Base-by-base conservation (phyloP, 306 rosid genomes). In the Echinosophora koreensis region DNA sequence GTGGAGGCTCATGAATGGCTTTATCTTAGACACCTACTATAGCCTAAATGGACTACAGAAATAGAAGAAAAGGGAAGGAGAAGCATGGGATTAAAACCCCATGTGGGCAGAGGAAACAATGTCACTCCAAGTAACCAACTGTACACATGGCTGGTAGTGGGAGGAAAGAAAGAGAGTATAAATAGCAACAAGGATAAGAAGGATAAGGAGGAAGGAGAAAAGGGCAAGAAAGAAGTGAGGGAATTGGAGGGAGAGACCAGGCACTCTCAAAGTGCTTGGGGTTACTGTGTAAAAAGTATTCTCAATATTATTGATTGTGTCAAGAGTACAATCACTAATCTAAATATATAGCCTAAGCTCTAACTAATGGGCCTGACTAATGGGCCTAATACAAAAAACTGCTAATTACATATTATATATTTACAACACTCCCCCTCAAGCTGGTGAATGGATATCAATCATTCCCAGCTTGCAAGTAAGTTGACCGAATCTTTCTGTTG, bases 71-170 rank as follows among this genome's bases (percentile, higher is more conserved):
- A 22, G 22, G 18, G 37, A 35, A 69, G 61, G 38, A 16, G 64
- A 34, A 51, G 27, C 61, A 34, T 10, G 35, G 13, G 64, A 70
- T 17, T 35, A 17, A 70, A 37, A 70, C 7, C 64, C 37, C 12
- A 54, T 37, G 18, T 37, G 6, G 5, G 63, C 13, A 35, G 6
- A 71, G 77, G 55, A 71, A 56, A 56, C 27, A 56, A 22, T 13
- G 41, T 7, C 4, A 56, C 50, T 70, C 76, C 35, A 54, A 54
- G 52, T 65, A 71, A 37, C 52, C 51, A 54, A 37, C 52, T 37
- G 12, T 51, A 70, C 50, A 54, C 18, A 7, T 16, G 52, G 52
- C 22, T 17, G 37, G 52, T 17, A 38, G 37, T 17, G 27, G 47
- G 65, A 71, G 51, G 22, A 35, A 13, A 11, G 18, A 35, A n/a